These are phyloP conservation scores for Zasmidium citrigriseum DNA, from an alignment of 2,329 filamentous ascomycete species.

Conservation along the genomic window DNA sequence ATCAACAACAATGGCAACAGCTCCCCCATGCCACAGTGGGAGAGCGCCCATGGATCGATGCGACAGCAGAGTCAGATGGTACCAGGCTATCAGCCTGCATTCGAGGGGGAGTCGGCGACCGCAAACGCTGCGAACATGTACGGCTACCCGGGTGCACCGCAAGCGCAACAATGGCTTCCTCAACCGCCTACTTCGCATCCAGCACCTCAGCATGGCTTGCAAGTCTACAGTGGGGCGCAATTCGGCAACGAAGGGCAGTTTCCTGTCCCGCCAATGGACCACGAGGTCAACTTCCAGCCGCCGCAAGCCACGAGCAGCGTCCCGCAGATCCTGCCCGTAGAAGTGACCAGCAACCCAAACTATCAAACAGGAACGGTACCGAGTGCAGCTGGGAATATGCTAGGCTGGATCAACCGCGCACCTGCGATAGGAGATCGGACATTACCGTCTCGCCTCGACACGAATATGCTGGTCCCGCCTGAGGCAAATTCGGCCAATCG, in stretches of 20 bases:
- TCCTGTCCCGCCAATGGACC: not conserved
- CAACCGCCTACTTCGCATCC: too few species aligned
- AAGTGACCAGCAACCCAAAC: conserved; percentile 16
- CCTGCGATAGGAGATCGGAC: conserved; percentile 12
- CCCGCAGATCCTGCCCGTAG: conserved; percentile 8
- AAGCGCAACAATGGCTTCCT: not conserved
- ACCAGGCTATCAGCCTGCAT: not conserved
- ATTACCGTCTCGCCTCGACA: conserved; percentile 13
- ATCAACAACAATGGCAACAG: not conserved
- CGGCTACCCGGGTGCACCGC: conserved; percentile 2
- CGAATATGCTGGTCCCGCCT: conserved; percentile 16
- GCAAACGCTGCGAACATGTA: conserved; percentile 4
- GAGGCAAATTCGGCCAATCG: conserved; percentile 6
- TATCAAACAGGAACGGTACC: conserved; percentile 5
- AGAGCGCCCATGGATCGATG: not conserved
- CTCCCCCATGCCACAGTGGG: not conserved
- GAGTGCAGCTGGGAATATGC: conserved; percentile 10
- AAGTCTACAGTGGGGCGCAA: not conserved
- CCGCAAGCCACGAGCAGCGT: not conserved
- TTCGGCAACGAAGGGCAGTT: not conserved
- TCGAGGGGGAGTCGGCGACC: not conserved
- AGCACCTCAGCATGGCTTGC: not conserved
- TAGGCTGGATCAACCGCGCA: conserved; percentile 17
- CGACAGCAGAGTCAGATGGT: not conserved
- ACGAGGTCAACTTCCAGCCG: not conserved